Evolutionary conservation across 768 basidiomycete species (phyloP), one percentile per base, ranked within the genome.

Genomic region (Lactarius deliciosus): DNA sequence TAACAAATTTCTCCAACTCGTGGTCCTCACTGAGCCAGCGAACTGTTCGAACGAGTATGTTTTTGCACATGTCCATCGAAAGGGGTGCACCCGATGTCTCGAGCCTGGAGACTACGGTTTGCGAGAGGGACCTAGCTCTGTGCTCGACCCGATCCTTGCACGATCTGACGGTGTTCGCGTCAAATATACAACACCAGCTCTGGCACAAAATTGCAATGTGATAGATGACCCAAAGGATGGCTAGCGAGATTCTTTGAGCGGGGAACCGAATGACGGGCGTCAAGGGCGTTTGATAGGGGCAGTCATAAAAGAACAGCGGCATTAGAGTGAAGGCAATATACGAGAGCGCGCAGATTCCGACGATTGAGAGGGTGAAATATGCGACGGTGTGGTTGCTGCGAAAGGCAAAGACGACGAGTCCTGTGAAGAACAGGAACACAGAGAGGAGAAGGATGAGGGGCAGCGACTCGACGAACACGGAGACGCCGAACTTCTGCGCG

Each of bases 401-500:
- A 16, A 30, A 13, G 11, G 32, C 54, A 68, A 65, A 68, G 0
- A 43, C 38, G 13, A 41, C 38, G 25, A 68, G 47, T 25, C 67
- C 64, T 15, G 43, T 57, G 58, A 68, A 54, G 54, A 68, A 68
- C 10, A 68, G 64, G 43, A 66, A 45, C 5, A 66, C 13, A 10
- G 65, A 61, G n/a, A 41, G 25, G 20, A 63, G 54, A n/a, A 66
- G 61, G 9, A 66, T 40, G 9, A 30, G 8, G 11, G 61, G 65
- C 6, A 66, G 36, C 25, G 25, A 41, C 18, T 66, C 65, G 16
- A 50, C 65, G 18, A 66, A 20, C 10, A 15, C 32, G 15, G 38
- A 40, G 22, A 60, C 34, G 18, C 54, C 11, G n/a, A 56, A 66
- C 28, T 2, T 34, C 20, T 56, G 60, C 10, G 61, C 61, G 3